These are phyloP conservation scores for Daldinia vernicosa DNA, from an alignment of 495 filamentous ascomycete genomes.

Conservation along the genomic window DNA sequence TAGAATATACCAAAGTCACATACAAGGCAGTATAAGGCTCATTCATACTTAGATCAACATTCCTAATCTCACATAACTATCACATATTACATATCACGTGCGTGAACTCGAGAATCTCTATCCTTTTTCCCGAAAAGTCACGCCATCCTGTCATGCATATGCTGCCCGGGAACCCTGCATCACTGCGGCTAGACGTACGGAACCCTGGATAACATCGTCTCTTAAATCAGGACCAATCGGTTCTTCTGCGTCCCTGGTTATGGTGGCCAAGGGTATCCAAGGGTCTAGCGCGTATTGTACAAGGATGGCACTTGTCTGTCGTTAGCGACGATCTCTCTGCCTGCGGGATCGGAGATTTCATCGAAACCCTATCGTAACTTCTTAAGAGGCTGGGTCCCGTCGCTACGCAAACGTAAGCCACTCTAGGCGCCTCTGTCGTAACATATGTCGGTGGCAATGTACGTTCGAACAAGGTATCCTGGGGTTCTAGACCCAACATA, in stretches of 20 bases:
- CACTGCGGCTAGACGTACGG: neutral
- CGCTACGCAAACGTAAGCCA: neutral
- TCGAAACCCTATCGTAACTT: neutral
- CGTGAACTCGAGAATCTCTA: neutral
- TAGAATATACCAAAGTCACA: neutral
- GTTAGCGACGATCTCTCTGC: neutral
- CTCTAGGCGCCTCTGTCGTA: neutral
- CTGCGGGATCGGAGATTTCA: neutral
- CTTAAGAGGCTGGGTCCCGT: neutral
- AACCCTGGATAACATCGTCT: neutral
- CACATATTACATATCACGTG: neutral
- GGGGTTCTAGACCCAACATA: neutral
- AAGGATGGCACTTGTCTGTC: neutral
- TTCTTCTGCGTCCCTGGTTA: neutral
- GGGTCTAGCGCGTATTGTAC: neutral
- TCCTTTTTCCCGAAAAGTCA: neutral
- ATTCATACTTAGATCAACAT: neutral
- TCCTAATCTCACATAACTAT: neutral
- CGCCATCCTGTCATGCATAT: neutral
- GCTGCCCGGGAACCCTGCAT: neutral
- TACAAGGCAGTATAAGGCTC: neutral
- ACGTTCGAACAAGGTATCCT: neutral
- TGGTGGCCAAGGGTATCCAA: neutral
- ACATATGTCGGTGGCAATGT: neutral
- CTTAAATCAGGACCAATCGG: neutral